Conservation (phyloP, 116 monocot genomes). For the Trichopus zeylanicus region DNA sequence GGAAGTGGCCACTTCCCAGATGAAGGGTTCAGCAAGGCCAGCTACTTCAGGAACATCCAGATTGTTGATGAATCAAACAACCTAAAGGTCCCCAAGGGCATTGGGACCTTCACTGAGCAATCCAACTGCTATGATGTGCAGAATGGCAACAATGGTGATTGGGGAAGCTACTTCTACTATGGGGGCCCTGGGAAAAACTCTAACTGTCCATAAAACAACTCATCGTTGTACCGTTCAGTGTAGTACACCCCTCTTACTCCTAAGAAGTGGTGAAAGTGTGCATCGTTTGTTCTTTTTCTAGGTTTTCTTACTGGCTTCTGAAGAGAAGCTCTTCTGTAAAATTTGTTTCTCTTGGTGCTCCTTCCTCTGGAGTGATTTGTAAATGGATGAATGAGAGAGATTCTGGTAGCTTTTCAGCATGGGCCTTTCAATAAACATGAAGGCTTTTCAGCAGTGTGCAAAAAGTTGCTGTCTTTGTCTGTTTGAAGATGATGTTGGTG, state of each 20-base stretch:
- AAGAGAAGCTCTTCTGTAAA: too few relatives aligned
- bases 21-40: conserved; percentile 51
- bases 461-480: not conserved
- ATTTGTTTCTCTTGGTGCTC: not conserved
- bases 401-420: conserved; percentile 1
- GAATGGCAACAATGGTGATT: conserved; percentile 37
- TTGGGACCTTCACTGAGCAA: conserved; percentile 41
- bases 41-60: conserved; percentile 61
- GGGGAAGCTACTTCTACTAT: conserved; percentile 63
- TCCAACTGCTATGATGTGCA: conserved; percentile 64
- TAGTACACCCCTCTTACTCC: too few relatives aligned
- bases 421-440: not conserved
- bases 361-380: too few relatives aligned
- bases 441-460: not conserved
- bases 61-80: conserved; percentile 51
- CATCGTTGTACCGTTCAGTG: too few relatives aligned
- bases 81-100: conserved; percentile 21
- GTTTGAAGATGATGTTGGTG: too few relatives aligned
- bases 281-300: too few relatives aligned
- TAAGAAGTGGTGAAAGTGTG: too few relatives aligned
- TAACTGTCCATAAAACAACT: conserved; percentile 34
- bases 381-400: not conserved
- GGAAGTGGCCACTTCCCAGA: conserved; percentile 59
- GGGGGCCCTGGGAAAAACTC: conserved; percentile 63
- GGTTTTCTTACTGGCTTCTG: not conserved